phyloP scores from a whole-genome alignment of 441 rosid genomes.

The Raphanus hybrid region DNA sequence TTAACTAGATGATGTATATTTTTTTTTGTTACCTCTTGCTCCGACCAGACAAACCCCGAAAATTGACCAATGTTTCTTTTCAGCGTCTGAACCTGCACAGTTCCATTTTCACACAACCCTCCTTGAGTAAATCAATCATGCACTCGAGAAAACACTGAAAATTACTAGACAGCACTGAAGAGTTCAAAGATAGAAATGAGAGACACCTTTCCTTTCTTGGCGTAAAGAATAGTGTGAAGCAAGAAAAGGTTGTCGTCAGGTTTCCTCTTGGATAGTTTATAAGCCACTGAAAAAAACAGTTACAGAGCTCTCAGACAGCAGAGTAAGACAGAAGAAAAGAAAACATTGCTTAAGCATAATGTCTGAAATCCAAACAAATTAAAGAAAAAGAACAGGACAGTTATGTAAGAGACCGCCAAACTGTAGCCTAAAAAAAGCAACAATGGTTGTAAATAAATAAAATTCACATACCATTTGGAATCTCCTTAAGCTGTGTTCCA shows the following conservation, averaged over 20 bases:
- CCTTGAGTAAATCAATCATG: constrained; percentile 29
- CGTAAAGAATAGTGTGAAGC: constrained; percentile 84
- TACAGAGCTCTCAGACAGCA: constrained; percentile 10
- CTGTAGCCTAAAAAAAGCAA: not conserved
- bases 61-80: constrained; percentile 89
- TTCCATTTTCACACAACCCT: constrained; percentile 26
- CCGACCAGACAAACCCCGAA: constrained; percentile 93
- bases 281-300: constrained; percentile 76
- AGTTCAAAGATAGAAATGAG: not conserved
- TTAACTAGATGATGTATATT: not conserved
- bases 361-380: not conserved
- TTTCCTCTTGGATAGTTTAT: constrained; percentile 94
- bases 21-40: constrained; percentile 62
- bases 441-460: not conserved
- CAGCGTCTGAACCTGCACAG: constrained; percentile 69
- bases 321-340: not conserved
- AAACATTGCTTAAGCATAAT: too few species aligned
- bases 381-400: not conserved
- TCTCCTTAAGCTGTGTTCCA: constrained; percentile 84
- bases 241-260: constrained; percentile 83
- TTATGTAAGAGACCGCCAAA: too few species aligned
- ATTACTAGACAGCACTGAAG: not conserved
- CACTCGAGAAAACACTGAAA: constrained; percentile 7
- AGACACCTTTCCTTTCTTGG: constrained; percentile 93
- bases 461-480: constrained; percentile 74